Evolutionary conservation across 306 rosid genomes (phyloP), one percentile per base, ranked within the genome.

Genomic region (Citrullus amarus): DNA sequence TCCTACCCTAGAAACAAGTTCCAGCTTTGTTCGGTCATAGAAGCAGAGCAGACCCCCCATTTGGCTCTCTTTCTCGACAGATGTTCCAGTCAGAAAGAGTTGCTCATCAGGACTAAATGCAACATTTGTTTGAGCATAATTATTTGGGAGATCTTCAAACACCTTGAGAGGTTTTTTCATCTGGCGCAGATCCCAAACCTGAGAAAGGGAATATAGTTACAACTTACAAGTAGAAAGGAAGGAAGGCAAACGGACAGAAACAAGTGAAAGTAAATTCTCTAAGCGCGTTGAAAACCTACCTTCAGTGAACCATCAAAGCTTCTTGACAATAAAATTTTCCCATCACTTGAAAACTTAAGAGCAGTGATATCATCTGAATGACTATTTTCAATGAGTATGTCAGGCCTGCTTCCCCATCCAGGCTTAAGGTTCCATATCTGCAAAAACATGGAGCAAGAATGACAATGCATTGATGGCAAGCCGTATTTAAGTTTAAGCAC

Each of bases 321-420:
- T 87, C 97, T 89, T 55, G 97, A 94, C 74, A 94, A 76, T 81
- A 94, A 82, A 63, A 83, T 82, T 80, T 63, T 81, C 60, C 97
- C 97, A 78, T 94, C 97, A 41, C 86, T 81, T 77, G 98, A 94
- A 86, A 94, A 94, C 82, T 86, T 94, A 62, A 94, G 86, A 20
- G 88, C 65, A 30, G 95, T 85, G 73, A 94, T 88, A 55, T 92
- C 95, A 59, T 94, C 98, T 53, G 87, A 89, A 69, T 94, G 98
- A 80, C 89, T 59, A 59, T 87, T 91, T 55, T 86, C 91, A 80
- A 90, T 66, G 17, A 87, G 83, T 73, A 90, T 65, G 79, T 94
- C 98, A 62, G 98, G 98, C 79, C 98, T 83, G 83, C 98, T 94
- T 79, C 97, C 98, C 96, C 98, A 94, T 51, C 98, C 98, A 54